These are phyloP conservation scores for Helenozyma rhizophorensis DNA, from an alignment of 805 yeast species.

Conservation along the genomic window DNA sequence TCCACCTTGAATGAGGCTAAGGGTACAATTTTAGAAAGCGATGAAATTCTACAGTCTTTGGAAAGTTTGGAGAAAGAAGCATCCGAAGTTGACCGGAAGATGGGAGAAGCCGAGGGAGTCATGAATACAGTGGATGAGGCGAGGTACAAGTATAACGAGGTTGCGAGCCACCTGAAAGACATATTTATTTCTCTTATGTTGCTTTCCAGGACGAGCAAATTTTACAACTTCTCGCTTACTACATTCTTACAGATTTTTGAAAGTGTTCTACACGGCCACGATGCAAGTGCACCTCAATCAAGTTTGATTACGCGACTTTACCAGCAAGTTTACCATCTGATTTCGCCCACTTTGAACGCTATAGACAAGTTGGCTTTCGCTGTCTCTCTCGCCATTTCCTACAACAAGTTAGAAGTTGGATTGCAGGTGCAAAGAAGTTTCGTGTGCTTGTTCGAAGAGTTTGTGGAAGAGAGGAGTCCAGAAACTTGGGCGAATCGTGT, in stretches of 20 bases:
- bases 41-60: slow-evolving; percentile 52
- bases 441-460: neutral
- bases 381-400: slow-evolving; percentile 29
- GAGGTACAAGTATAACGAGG: slow-evolving; percentile 43
- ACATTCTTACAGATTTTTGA: slow-evolving; percentile 18
- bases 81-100: slow-evolving; percentile 44
- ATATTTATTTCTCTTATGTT: slow-evolving; percentile 45
- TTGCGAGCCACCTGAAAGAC: slow-evolving; percentile 53
- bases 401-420: slow-evolving; percentile 23
- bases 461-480: neutral
- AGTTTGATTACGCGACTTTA: slow-evolving; percentile 41
- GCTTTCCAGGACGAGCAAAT: slow-evolving; percentile 34
- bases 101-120: slow-evolving; percentile 50
- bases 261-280: slow-evolving; percentile 9
- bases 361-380: slow-evolving; percentile 45
- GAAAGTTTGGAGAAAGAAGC: slow-evolving; percentile 67
- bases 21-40: slow-evolving; percentile 67
- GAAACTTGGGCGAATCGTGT: neutral
- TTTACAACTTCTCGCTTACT: slow-evolving; percentile 58
- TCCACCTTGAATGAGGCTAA: slow-evolving; percentile 50
- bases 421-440: slow-evolving; percentile 15
- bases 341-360: slow-evolving; percentile 44
- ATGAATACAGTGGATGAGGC: slow-evolving; percentile 51
- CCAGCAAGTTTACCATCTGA: slow-evolving; percentile 39
- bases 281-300: too few species aligned